Conservation (phyloP, 345 rosid genomes). For the Triadica sebifera region DNA sequence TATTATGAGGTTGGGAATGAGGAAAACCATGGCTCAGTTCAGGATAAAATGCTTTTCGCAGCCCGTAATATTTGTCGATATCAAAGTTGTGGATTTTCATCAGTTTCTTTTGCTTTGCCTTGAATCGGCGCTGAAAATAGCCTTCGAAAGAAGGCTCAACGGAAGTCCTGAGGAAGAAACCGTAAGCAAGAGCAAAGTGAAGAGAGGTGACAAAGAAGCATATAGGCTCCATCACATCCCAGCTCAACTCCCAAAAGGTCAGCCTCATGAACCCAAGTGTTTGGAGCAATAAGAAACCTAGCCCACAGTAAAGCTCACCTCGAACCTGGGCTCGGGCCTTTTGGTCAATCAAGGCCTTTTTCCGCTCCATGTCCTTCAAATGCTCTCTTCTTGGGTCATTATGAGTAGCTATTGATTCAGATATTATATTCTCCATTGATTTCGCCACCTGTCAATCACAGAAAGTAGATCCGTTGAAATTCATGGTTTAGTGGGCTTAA, state of each 20-base stretch:
- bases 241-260: slow-evolving; percentile 33
- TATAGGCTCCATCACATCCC: slow-evolving; percentile 38
- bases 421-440: slow-evolving; percentile 49
- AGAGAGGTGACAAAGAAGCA: slow-evolving; percentile 27
- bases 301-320: slow-evolving; percentile 22
- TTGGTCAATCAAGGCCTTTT: slow-evolving; percentile 20
- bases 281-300: slow-evolving; percentile 21
- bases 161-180: slow-evolving; percentile 29
- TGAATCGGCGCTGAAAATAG: slow-evolving; percentile 27
- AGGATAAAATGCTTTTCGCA: slow-evolving; percentile 17
- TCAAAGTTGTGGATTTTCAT: slow-evolving; percentile 18
- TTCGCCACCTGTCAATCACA: slow-evolving; percentile 46
- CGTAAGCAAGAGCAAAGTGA: slow-evolving; percentile 22
- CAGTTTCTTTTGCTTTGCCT: slow-evolving; percentile 22
- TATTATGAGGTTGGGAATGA: not conserved
- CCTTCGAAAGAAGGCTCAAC: slow-evolving; percentile 33
- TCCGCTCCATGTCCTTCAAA: slow-evolving; percentile 19
- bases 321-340: slow-evolving; percentile 23
- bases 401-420: slow-evolving; percentile 34
- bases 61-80: slow-evolving; percentile 15
- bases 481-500: not conserved
- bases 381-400: slow-evolving; percentile 51
- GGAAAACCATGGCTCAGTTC: not conserved
- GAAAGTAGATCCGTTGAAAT: not conserved
- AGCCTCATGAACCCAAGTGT: slow-evolving; percentile 35